These are phyloP conservation scores for Neoboletus magnificus DNA, from an alignment of 768 basidiomycete species.

Conservation along the genomic window DNA sequence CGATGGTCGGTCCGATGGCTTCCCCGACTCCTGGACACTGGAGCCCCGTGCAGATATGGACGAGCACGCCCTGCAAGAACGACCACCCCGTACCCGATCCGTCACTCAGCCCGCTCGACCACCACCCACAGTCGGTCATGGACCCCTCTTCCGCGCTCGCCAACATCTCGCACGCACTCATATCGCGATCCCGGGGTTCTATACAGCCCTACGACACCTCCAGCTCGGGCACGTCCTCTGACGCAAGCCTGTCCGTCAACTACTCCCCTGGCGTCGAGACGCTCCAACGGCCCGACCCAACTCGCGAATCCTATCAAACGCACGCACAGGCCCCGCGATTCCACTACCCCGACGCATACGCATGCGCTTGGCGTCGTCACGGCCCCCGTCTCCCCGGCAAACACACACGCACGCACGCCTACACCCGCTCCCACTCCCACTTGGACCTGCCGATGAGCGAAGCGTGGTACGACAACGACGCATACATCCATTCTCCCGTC, in stretches of 20 bases:
- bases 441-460: background rate
- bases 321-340: background rate
- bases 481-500: constrained; percentile 13
- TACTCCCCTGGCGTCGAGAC: background rate
- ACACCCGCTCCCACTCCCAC: constrained; percentile 10
- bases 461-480: constrained; percentile 16
- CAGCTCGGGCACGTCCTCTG: constrained; percentile 4
- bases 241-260: constrained; percentile 1
- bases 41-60: constrained; percentile 20
- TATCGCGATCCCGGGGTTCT: constrained; percentile 18
- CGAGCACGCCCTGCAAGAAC: constrained; percentile 22
- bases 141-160: constrained; percentile 5
- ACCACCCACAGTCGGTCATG: background rate
- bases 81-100: background rate
- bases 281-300: background rate
- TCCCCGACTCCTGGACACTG: constrained; percentile 13
- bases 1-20: constrained; percentile 3
- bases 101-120: background rate
- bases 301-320: background rate
- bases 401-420: background rate
- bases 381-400: constrained; percentile 17
- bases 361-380: constrained; percentile 18
- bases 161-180: constrained; percentile 17
- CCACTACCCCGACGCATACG: constrained; percentile 9
- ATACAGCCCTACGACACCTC: constrained; percentile 10